Conservation (phyloP, 306 rosid species). For the Benincasa hispida region DNA sequence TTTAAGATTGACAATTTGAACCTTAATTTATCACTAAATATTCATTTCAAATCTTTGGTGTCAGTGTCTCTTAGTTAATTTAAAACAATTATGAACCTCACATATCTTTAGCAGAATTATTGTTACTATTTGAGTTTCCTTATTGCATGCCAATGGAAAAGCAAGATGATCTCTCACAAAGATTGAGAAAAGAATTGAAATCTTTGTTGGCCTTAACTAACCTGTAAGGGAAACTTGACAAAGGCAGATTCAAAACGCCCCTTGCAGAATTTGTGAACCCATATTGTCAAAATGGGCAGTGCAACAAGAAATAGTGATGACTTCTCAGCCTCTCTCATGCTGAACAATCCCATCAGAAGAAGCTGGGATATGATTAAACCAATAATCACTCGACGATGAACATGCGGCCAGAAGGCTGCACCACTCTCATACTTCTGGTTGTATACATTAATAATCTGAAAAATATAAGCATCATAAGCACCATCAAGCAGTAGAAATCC, state of each 20-base stretch:
- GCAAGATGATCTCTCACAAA: neutral
- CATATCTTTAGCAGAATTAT: too few species aligned
- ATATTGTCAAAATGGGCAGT: slow-evolving; percentile 63
- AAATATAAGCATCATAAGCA: slow-evolving; percentile 7
- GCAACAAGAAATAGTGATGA: slow-evolving; percentile 41
- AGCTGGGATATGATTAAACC: slow-evolving; percentile 64
- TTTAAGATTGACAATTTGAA: too few species aligned
- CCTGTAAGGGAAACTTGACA: slow-evolving; percentile 59
- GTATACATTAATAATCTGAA: slow-evolving; percentile 77
- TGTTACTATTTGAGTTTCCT: neutral
- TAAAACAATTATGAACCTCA: too few species aligned
- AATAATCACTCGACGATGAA: slow-evolving; percentile 54
- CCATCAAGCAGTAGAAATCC: slow-evolving; percentile 1
- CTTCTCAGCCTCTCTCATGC: slow-evolving; percentile 44
- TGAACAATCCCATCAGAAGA: slow-evolving; percentile 67
- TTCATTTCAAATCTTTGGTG: too few species aligned
- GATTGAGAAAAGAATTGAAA: neutral
- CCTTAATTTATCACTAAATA: too few species aligned
- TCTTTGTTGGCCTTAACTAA: slow-evolving; percentile 12
- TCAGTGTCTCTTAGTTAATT: too few species aligned
- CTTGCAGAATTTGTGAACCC: slow-evolving; percentile 68
- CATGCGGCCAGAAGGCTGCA: slow-evolving; percentile 84
- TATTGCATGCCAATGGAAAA: neutral
- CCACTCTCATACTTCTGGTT: slow-evolving; percentile 80
- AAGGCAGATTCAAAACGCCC: slow-evolving; percentile 90